Percentiles rank a stretch among this genome's conserved stretches.
Evolutionary conservation across 2,329 filamentous ascomycete species (phyloP).

Genomic region (Cercospora berteroae): DNA sequence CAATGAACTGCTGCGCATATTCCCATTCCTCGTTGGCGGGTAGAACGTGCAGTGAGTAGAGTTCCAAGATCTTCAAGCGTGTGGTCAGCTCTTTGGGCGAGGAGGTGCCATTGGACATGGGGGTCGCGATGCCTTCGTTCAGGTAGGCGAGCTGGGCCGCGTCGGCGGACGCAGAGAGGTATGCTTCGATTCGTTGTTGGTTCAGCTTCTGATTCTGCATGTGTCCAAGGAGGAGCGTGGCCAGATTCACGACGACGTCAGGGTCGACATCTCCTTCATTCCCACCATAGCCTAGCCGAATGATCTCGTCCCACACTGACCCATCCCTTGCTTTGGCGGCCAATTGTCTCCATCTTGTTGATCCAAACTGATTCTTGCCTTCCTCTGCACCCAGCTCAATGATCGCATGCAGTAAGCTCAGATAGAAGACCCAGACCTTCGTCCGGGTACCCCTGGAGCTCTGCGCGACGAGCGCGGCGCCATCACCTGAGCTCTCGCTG

Average conservation of each 20-base stretch:
- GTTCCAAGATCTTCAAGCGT: conserved; percentile 85
- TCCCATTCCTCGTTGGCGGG: conserved; percentile 94
- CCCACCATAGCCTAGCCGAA: conserved; percentile 81
- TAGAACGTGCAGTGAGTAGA: conserved; percentile 94
- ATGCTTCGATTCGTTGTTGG: conserved; percentile 83
- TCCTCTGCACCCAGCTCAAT: conserved; percentile 86
- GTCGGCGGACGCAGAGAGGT: conserved; percentile 67
- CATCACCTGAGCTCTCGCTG: conserved; percentile 5
- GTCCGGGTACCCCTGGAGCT: conserved; percentile 80
- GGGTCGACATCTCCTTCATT: conserved; percentile 87
- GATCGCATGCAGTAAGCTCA: conserved; percentile 88
- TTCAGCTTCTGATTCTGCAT: conserved; percentile 79
- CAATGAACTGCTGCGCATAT: conserved; percentile 88
- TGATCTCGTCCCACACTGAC: conserved; percentile 90
- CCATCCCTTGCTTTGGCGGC: conserved; percentile 84
- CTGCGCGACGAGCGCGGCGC: conserved; percentile 68
- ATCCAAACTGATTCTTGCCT: conserved; percentile 83
- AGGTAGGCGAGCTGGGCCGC: conserved; percentile 61
- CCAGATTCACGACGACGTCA: conserved; percentile 90
- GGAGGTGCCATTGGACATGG: conserved; percentile 52
- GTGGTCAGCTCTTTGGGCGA: conserved; percentile 48
- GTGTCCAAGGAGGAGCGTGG: conserved; percentile 87
- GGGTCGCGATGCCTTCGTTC: conserved; percentile 55
- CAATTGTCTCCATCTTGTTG: conserved; percentile 77
- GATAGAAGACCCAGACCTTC: conserved; percentile 96